A percentile compares a stretch with the other conserved stretches of the same genome.
phyloP scores from a whole-genome alignment of 345 rosid genomes.

The Linum tenue region DNA sequence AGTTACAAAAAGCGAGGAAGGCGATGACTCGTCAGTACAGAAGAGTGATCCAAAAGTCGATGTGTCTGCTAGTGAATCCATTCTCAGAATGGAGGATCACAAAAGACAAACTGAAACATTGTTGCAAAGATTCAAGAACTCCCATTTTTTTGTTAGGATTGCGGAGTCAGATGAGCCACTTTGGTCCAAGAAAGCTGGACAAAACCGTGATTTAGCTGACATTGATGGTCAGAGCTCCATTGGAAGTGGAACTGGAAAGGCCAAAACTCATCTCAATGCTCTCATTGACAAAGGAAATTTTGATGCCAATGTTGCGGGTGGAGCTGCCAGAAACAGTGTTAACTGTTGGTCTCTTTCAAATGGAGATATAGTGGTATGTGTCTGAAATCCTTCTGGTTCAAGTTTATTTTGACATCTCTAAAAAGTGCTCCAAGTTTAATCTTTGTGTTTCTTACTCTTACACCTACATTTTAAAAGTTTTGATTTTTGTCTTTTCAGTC shows the following conservation, averaged over 20 bases:
- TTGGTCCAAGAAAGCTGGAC: constrained; percentile 65
- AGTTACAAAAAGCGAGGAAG: constrained; percentile 31
- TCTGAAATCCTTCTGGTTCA: constrained; percentile 20
- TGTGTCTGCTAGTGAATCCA: constrained; percentile 67
- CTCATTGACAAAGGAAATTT: constrained; percentile 76
- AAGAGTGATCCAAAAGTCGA: constrained; percentile 40
- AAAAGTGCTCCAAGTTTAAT: background rate
- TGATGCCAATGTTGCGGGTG: constrained; percentile 69
- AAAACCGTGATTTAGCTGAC: constrained; percentile 27
- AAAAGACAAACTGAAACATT: constrained; percentile 58
- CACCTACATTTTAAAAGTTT: constrained; percentile 6
- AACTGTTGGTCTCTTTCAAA: constrained; percentile 72
- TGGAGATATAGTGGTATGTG: constrained; percentile 95
- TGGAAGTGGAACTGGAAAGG: constrained; percentile 17
- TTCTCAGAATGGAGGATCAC: constrained; percentile 81
- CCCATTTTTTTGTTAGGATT: constrained; percentile 91
- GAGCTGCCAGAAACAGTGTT: constrained; percentile 69
- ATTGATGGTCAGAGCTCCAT: constrained; percentile 20
- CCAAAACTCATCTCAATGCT: constrained; percentile 36
- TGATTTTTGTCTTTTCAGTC: background rate
- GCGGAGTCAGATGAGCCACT: constrained; percentile 76
- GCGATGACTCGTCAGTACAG: constrained; percentile 40
- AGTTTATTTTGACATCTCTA: background rate
- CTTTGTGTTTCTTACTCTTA: background rate
- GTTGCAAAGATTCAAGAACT: constrained; percentile 73